Evolutionary conservation across 2,329 filamentous ascomycete species (phyloP), one percentile per base, ranked within the genome.

Genomic region (Ophiobolus disseminans): DNA sequence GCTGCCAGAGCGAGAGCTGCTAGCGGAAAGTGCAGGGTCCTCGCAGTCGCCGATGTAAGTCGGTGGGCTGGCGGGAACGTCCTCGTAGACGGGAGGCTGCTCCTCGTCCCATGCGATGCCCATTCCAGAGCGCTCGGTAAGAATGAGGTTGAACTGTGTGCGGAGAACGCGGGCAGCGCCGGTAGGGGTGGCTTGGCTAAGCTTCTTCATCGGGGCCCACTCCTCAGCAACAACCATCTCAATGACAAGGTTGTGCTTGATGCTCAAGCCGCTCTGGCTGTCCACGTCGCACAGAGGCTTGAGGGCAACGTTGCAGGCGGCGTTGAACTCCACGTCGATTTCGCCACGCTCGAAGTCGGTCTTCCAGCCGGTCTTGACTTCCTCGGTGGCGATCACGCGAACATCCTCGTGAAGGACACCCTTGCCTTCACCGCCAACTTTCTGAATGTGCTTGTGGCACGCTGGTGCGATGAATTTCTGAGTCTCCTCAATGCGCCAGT

Each of bases 71-170:
- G 86, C 87, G 1, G 93, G 92, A 32, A 97, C 91, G 68, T 97
- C 91, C 73, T 94, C 88, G 75, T 99, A 99, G 60, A 95, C 84
- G 1, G 93, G 93, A 10, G 93, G 93, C 66, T 90, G 86, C 78
- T 99, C 93, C 75, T 97, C 93, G 62, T 97, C 93, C 93, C 94
- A 99, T 61, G 89, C 90, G 63, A 99, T 92, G 40, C 93, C 92
- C 69, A 96, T 83, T 14, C 93, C 93, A 16, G 84, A 84, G 50
- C 90, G 84, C 75, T 96, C 89, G 3, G 92, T 97, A 45, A 97
- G 82, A 48, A 86, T 79, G 43, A 94, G 81, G 63, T 84, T 85
- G 78, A 97, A 97, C 71, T 96, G 90, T 83, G 96, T 97, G 58
- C 93, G 84, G 52, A 99, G 80, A 42, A 97, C 93, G 56, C 93